Evolutionary conservation across 1,284 basidiomycete species (phyloP).

Genomic region (Fomitopsis betulina): DNA sequence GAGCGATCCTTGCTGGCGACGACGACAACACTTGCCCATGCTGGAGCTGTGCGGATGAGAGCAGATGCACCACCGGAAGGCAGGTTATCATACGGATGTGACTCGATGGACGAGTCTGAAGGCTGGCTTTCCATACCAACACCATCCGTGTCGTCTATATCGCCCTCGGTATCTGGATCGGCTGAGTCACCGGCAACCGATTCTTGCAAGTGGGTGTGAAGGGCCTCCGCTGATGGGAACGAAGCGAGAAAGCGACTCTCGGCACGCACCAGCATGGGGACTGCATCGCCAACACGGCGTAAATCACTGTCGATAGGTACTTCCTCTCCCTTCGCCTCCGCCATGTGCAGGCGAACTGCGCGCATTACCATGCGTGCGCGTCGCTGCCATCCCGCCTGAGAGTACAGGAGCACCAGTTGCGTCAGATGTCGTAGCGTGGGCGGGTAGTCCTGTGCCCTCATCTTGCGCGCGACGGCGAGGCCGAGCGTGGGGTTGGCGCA

Average conservation of each 20-base stretch:
- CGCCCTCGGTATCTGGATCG: background rate
- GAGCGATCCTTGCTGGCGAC: background rate
- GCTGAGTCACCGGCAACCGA: background rate
- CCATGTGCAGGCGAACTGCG: conserved; percentile 26
- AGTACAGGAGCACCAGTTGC: conserved; percentile 44
- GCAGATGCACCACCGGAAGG: background rate
- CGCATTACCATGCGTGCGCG: conserved; percentile 36
- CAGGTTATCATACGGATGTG: background rate
- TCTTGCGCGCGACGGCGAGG: conserved; percentile 39
- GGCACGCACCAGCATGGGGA: background rate
- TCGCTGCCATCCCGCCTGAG: conserved; percentile 37
- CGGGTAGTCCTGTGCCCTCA: conserved; percentile 34
- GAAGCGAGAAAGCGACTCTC: conserved; percentile 1
- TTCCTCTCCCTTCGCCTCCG: background rate
- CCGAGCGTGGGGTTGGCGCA: conserved; percentile 47
- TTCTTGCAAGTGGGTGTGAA: background rate
- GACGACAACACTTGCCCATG: background rate
- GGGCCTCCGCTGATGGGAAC: background rate
- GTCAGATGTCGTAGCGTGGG: conserved; percentile 42
- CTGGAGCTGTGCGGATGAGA: background rate
- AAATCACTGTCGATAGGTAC: background rate
- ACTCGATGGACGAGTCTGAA: background rate
- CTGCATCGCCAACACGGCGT: background rate
- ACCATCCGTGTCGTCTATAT: background rate
- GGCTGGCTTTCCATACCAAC: background rate